Percentiles rank a stretch among this genome's conserved stretches.
phyloP scores from a whole-genome alignment of 1,284 basidiomycete species.

The Erythrobasidium hasegawianum region DNA sequence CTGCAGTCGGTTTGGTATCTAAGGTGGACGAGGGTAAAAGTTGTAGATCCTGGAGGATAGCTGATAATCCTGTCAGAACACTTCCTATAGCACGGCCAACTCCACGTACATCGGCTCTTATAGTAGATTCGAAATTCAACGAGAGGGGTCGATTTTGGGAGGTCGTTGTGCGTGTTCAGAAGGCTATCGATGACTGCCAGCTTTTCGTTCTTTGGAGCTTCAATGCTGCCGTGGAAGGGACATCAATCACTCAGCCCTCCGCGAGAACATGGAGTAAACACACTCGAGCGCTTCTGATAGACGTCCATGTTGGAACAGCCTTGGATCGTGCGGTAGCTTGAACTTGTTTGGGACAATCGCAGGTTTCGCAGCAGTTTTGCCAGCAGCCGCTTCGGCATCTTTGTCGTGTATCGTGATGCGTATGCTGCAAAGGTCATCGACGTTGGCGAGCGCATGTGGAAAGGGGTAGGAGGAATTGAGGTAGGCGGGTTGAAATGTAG shows the following conservation, averaged over 20 bases:
- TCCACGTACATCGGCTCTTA: slow-evolving; percentile 7
- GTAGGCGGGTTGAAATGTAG: neutral
- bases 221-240: neutral
- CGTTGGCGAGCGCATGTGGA: neutral
- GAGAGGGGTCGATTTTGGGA: slow-evolving; percentile 10
- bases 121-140: slow-evolving; percentile 29
- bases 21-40: neutral
- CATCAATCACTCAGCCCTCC: neutral
- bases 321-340: neutral
- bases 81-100: too few species aligned
- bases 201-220: neutral
- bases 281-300: slow-evolving; percentile 18
- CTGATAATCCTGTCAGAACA: neutral
- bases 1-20: slow-evolving; percentile 3
- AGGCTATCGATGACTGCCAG: slow-evolving; percentile 3
- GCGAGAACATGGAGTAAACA: too few species aligned
- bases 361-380: neutral
- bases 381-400: slow-evolving; percentile 11
- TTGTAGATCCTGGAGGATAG: neutral
- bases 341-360: slow-evolving; percentile 7
- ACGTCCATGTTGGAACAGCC: neutral
- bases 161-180: slow-evolving; percentile 13
- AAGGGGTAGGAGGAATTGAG: slow-evolving; percentile 1
- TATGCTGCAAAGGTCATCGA: slow-evolving; percentile 22
- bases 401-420: slow-evolving; percentile 25